phyloP scores from a whole-genome alignment of 106 monocot species.

The Dendrobium officinale region DNA sequence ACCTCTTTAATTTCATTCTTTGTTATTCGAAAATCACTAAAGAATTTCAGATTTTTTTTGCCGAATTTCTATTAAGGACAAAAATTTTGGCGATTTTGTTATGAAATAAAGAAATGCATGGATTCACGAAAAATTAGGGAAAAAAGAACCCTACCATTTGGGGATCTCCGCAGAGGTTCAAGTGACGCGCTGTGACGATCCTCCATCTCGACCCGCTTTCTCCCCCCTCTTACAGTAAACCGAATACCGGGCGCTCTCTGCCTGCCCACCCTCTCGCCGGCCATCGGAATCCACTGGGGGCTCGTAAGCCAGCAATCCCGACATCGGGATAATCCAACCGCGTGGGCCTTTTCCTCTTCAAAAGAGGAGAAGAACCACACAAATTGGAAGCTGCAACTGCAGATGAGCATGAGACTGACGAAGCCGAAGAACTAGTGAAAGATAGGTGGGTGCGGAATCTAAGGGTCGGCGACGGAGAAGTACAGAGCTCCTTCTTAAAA shows the following conservation, averaged over 20 bases:
- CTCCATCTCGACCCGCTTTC: constrained; percentile 73
- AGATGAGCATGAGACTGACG: background rate
- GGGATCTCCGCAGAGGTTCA: constrained; percentile 51
- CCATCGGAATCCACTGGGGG: constrained; percentile 18
- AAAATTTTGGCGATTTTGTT: background rate
- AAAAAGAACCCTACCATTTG: constrained; percentile 37
- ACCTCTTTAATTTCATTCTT: background rate
- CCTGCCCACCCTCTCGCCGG: constrained; percentile 43
- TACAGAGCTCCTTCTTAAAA: background rate
- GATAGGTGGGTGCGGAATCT: constrained; percentile 2
- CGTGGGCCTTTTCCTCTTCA: constrained; percentile 86
- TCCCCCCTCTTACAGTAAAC: constrained; percentile 78
- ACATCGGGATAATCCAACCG: constrained; percentile 50
- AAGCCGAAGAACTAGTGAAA: background rate
- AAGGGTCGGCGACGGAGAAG: constrained; percentile 7
- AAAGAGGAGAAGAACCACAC: constrained; percentile 5
- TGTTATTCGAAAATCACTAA: background rate
- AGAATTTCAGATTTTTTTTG: background rate
- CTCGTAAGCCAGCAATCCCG: constrained; percentile 7
- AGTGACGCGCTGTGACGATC: constrained; percentile 50
- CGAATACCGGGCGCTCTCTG: constrained; percentile 43
- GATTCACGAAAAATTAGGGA: background rate
- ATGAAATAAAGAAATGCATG: background rate
- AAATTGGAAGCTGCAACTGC: background rate
- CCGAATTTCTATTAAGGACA: too few relatives aligned